phyloP scores from a whole-genome alignment of 2,329 filamentous ascomycete genomes.

The Xylaria sp. region DNA sequence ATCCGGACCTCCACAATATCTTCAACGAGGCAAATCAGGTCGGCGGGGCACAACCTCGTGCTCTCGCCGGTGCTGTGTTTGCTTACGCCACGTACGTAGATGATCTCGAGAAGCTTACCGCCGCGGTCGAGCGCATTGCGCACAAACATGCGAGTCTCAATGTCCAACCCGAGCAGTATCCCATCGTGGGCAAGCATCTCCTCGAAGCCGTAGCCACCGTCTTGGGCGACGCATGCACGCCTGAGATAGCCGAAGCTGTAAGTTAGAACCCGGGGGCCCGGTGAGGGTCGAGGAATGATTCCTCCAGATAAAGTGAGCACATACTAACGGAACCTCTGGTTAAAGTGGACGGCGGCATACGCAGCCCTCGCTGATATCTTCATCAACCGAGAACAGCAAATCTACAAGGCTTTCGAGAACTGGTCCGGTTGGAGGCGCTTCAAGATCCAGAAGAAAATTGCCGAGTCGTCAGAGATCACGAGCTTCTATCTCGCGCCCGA shows the following conservation, averaged over 20 bases:
- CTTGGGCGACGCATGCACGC: conserved; percentile 74
- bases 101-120: conserved; percentile 68
- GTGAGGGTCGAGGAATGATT: not conserved
- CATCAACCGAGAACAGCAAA: conserved; percentile 69
- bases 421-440: conserved; percentile 65
- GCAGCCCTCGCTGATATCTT: conserved; percentile 76
- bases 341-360: conserved; percentile 79
- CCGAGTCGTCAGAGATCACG: conserved; percentile 69
- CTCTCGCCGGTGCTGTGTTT: conserved; percentile 75
- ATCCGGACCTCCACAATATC: conserved; percentile 74
- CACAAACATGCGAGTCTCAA: conserved; percentile 81
- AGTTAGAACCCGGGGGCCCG: conserved; percentile 2
- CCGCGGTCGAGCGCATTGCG: conserved; percentile 73
- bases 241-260: conserved; percentile 70
- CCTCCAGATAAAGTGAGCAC: not conserved
- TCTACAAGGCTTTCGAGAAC: conserved; percentile 64
- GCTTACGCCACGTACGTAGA: conserved; percentile 80
- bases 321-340: conserved; percentile 22
- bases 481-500: conserved; percentile 77
- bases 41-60: conserved; percentile 74
- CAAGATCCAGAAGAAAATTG: conserved; percentile 68
- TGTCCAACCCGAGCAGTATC: conserved; percentile 75
- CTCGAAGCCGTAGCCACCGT: conserved; percentile 75
- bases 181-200: conserved; percentile 75
- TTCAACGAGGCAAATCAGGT: conserved; percentile 78